Percentiles rank a stretch among this genome's conserved stretches.
Conservation (phyloP, 1,284 basidiomycete genomes). For the Sutorius eximius region DNA sequence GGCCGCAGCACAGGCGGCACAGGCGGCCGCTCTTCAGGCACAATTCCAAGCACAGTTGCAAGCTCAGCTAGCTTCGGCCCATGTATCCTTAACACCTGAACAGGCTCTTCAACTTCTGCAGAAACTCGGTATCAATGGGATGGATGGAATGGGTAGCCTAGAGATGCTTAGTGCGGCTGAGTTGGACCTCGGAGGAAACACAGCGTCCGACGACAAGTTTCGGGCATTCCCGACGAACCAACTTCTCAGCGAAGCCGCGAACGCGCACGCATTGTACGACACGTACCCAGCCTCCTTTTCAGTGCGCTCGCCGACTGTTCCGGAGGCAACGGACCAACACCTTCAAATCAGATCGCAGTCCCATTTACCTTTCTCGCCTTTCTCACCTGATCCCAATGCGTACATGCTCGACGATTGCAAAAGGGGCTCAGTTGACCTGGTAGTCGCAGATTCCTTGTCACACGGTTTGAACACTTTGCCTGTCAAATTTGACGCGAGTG, state of each 20-base stretch:
- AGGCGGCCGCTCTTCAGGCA: constrained; percentile 63
- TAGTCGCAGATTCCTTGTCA: constrained; percentile 36
- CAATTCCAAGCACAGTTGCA: constrained; percentile 49
- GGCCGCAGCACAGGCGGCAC: constrained; percentile 79
- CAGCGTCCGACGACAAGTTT: constrained; percentile 32
- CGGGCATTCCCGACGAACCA: constrained; percentile 30
- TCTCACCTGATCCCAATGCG: constrained; percentile 58
- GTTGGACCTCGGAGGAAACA: constrained; percentile 18
- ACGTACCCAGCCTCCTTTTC: constrained; percentile 20
- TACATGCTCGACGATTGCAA: constrained; percentile 34
- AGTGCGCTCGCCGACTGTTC: constrained; percentile 15
- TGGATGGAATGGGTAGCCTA: constrained; percentile 33
- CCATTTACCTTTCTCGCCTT: constrained; percentile 53
- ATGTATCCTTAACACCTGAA: constrained; percentile 52
- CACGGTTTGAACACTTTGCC: constrained; percentile 46
- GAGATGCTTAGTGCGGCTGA: constrained; percentile 16
- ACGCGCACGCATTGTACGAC: constrained; percentile 19
- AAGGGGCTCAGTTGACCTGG: constrained; percentile 34
- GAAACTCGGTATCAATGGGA: constrained; percentile 52
- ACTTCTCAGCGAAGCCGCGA: constrained; percentile 20
- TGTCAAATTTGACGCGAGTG: constrained; percentile 21
- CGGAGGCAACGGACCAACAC: constrained; percentile 15
- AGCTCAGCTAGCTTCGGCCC: constrained; percentile 35
- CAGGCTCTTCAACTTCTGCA: constrained; percentile 68
- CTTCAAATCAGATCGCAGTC: constrained; percentile 30